A percentile compares a stretch with the other conserved stretches of the same genome.
Evolutionary conservation across 495 filamentous ascomycete genomes (phyloP).

Genomic region (Lasiosphaeria hispida): DNA sequence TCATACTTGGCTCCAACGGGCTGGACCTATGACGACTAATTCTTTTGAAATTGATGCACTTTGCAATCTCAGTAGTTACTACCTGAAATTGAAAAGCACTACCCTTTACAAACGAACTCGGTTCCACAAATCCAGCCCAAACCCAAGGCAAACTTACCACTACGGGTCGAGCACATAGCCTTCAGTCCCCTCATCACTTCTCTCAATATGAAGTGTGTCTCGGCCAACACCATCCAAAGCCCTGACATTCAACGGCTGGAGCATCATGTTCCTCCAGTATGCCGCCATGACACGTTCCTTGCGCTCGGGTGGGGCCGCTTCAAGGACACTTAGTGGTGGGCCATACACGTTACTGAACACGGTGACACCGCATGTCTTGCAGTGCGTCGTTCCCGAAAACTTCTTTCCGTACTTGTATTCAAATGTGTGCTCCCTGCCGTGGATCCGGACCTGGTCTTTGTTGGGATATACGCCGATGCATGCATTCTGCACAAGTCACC

Average conservation of each 20-base stretch:
- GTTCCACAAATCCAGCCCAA: too few relatives aligned
- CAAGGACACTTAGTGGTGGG: constrained; percentile 18
- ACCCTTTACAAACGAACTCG: too few relatives aligned
- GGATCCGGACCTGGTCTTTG: constrained; percentile 18
- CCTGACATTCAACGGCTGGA: constrained; percentile 25
- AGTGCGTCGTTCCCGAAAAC: constrained; percentile 9
- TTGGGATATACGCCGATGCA: constrained; percentile 22
- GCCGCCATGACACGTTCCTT: constrained; percentile 12
- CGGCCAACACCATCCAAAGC: constrained; percentile 17
- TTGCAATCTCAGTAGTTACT: too few relatives aligned
- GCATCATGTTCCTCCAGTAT: constrained; percentile 15
- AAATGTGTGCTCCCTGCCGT: constrained; percentile 15
- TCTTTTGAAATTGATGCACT: too few relatives aligned
- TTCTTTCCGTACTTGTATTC: constrained; percentile 20
- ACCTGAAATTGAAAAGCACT: too few relatives aligned
- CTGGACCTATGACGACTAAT: too few relatives aligned
- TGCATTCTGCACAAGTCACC: constrained; percentile 10
- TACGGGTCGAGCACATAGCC: constrained; percentile 16
- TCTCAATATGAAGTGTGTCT: constrained; percentile 1
- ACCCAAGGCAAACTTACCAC: too few relatives aligned
- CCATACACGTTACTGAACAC: constrained; percentile 21
- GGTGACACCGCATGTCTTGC: constrained; percentile 23
- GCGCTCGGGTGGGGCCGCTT: constrained; percentile 15
- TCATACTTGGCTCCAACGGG: too few relatives aligned
- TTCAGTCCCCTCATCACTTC: constrained; percentile 17